phyloP scores from a whole-genome alignment of 208 protist species.

The Acanthamoeba sp. region DNA sequence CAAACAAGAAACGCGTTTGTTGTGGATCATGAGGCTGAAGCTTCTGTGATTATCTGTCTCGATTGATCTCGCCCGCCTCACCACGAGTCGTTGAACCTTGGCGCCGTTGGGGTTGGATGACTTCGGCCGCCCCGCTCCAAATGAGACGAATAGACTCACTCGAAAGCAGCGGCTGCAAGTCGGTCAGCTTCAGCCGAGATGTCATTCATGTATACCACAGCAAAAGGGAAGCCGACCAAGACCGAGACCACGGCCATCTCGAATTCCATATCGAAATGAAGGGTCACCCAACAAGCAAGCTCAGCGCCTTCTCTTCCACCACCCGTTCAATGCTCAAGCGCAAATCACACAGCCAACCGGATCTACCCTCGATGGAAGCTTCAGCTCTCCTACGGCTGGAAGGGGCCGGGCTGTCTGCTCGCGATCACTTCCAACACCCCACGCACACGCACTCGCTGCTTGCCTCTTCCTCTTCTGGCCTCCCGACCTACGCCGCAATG shows the following conservation, averaged over 20 bases:
- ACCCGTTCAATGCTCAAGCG: conserved; percentile 32
- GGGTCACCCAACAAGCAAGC: not conserved
- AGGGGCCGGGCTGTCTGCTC: not conserved
- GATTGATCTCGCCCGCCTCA: too few species aligned
- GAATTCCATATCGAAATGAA: not conserved
- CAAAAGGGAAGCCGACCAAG: not conserved
- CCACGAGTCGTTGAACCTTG: too few species aligned
- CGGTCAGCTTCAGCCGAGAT: not conserved
- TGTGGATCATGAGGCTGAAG: too few species aligned
- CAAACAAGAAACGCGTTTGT: too few species aligned
- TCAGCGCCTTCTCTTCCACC: not conserved
- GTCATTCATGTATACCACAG: not conserved
- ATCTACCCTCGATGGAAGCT: conserved; percentile 22
- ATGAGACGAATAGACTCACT: not conserved
- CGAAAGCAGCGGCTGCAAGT: not conserved
- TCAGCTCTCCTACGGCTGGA: not conserved
- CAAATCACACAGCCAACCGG: conserved; percentile 52
- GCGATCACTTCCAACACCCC: conserved; percentile 4
- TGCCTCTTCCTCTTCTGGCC: not conserved
- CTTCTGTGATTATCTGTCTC: too few species aligned
- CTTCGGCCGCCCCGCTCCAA: too few species aligned
- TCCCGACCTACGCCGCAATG: not conserved
- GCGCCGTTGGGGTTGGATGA: too few species aligned
- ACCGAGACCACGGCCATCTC: too few species aligned
- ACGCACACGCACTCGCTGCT: not conserved